These are phyloP conservation scores for Pseudogymnoascus sp. DNA, from an alignment of 2,329 filamentous ascomycete species.

Conservation along the genomic window DNA sequence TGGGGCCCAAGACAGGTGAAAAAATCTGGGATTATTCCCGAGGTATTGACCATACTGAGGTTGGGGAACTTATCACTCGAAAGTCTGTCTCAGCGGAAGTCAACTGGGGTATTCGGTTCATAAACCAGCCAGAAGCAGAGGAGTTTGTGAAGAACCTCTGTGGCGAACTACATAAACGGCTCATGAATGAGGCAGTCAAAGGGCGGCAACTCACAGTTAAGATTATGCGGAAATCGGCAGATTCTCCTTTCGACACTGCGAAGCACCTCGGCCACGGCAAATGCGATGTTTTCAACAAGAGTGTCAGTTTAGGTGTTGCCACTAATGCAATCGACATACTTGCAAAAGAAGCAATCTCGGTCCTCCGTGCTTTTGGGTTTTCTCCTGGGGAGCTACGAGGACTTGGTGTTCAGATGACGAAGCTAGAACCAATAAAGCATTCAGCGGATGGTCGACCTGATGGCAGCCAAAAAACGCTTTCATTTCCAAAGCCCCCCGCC, in stretches of 20 bases:
- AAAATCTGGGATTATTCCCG: constrained; percentile 85
- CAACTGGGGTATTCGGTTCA: constrained; percentile 95
- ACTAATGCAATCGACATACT: constrained; percentile 68
- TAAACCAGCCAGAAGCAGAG: constrained; percentile 85
- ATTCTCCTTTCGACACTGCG: constrained; percentile 82
- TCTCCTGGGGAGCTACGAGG: constrained; percentile 89
- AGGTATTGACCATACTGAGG: constrained; percentile 78
- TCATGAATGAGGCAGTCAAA: constrained; percentile 77
- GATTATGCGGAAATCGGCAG: constrained; percentile 78
- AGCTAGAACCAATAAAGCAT: constrained; percentile 70
- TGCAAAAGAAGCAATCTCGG: constrained; percentile 74
- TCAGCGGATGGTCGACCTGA: constrained; percentile 48
- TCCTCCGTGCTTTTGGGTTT: constrained; percentile 74
- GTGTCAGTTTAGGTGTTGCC: constrained; percentile 70
- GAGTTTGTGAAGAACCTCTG: constrained; percentile 83
- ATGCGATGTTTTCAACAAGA: constrained; percentile 92
- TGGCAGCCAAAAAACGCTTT: constrained; percentile 71
- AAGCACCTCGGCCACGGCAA: constrained; percentile 94
- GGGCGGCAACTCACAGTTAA: constrained; percentile 88
- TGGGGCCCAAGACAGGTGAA: constrained; percentile 89
- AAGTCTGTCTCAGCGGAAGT: constrained; percentile 97
- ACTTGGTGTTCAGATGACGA: constrained; percentile 87
- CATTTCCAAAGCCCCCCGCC: constrained; percentile 53
- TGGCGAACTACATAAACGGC: constrained; percentile 71
- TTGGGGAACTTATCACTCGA: constrained; percentile 75